Conservation (phyloP, 805 yeast genomes). For the Ogataea methylovora region DNA sequence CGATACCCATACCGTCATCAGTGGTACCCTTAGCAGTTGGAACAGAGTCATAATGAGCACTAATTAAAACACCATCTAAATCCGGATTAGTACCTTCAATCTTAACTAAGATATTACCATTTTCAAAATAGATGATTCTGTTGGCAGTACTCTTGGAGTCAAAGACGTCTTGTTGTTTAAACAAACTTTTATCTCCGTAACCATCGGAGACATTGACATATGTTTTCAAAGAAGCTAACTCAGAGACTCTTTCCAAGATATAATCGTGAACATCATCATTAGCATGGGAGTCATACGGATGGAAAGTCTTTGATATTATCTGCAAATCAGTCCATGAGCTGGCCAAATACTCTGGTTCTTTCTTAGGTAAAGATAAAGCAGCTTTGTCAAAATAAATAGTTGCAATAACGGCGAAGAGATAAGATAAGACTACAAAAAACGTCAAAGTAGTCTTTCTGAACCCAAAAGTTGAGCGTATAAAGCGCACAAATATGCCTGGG, state of each 20-base stretch:
- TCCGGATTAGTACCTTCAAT: slow-evolving; percentile 53
- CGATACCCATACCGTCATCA: slow-evolving; percentile 88
- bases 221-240: slow-evolving; percentile 20
- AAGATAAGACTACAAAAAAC: slow-evolving; percentile 41
- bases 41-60: slow-evolving; percentile 88
- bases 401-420: slow-evolving; percentile 29
- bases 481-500: slow-evolving; percentile 15
- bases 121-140: slow-evolving; percentile 68
- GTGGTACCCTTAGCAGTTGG: slow-evolving; percentile 85
- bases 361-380: slow-evolving; percentile 36
- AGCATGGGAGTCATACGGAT: slow-evolving; percentile 72
- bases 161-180: slow-evolving; percentile 45
- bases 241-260: slow-evolving; percentile 35
- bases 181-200: slow-evolving; percentile 31
- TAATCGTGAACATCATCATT: slow-evolving; percentile 74
- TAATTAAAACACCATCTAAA: slow-evolving; percentile 62
- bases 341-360: slow-evolving; percentile 28
- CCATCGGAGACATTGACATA: slow-evolving; percentile 34
- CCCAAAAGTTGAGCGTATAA: slow-evolving; percentile 48
- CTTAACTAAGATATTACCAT: slow-evolving; percentile 72
- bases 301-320: slow-evolving; percentile 54
- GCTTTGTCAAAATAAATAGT: slow-evolving; percentile 28
- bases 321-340: slow-evolving; percentile 71
- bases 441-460: slow-evolving; percentile 69
- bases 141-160: slow-evolving; percentile 31